Base-by-base conservation (phyloP, 768 basidiomycete genomes). In the Amanita molliuscula region DNA sequence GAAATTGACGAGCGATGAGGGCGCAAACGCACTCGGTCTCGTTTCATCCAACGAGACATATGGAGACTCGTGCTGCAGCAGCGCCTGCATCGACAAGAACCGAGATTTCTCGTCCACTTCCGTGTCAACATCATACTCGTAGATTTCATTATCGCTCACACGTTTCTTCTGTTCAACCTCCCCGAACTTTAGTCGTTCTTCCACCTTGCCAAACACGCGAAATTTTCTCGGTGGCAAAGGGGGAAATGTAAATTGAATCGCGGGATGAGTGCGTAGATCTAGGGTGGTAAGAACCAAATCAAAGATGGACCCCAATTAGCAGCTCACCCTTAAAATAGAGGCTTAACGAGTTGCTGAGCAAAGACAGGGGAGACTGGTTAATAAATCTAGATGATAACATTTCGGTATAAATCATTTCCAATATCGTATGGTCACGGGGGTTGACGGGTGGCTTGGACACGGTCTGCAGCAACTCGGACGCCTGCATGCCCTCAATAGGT, bases 351-450 rank as follows among this genome's bases (percentile, higher is more conserved):
- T 79, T 81, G 11, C 71, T 66, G 44, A 88, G 63, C 36, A 87
- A 55, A 1, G 81, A 79, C 13, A 86, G 60, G 2, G 85, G 84
- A 20, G 76, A 65, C 2, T 76, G 62, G 59, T 87, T 87, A 57
- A 88, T 79, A 56, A 84, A 87, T 31, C 82, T 67, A 11, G 77
- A 68, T 4, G 75, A 75, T 23, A 86, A 80, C 77, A 83, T 81
- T 54, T 81, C 78, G 16, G 66, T 71, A 66, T 85, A 88, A 9
- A 86, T 80, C 40, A 64, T 65, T 56, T 82, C 78, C 20, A 88
- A 66, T 10, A 84, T 54, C 0, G 74, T 71, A 58, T 88, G 86
- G 52, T 88, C 82, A 7, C 81, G 70, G 3, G 85, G 84, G 58
- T 88, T 77, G 3, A 58, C 54, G 0, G 78, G 74, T 3, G 69